A percentile compares a stretch with the other conserved stretches of the same genome.
Evolutionary conservation across 257 asterid species (phyloP).

Genomic region (Scutellaria baicalensis): DNA sequence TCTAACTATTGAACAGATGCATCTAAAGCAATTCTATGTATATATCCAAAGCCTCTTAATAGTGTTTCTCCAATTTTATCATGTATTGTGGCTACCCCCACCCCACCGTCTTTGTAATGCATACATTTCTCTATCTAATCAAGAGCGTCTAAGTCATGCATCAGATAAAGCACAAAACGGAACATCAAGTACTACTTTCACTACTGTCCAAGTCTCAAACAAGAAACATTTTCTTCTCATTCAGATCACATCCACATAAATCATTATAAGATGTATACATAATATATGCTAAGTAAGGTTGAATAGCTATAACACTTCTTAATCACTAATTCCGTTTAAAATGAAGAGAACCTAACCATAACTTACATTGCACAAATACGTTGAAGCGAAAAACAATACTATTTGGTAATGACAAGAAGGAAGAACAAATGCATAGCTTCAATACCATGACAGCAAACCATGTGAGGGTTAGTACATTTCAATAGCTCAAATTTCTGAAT

Average conservation of each 20-base stretch:
- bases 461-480: background rate
- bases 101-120: too few species aligned
- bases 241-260: background rate
- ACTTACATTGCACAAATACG: background rate
- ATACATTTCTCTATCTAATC: too few species aligned
- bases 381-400: background rate
- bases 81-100: too few species aligned
- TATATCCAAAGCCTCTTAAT: too few species aligned
- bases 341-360: background rate
- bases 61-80: too few species aligned
- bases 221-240: background rate
- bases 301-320: too few species aligned
- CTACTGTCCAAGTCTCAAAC: background rate
- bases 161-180: background rate
- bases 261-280: background rate
- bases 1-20: too few species aligned
- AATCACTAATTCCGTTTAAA: background rate
- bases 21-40: too few species aligned
- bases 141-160: background rate
- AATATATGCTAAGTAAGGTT: too few species aligned
- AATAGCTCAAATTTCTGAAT: background rate
- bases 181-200: background rate
- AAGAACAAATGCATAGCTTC: background rate
- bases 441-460: too few species aligned
- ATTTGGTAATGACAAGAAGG: background rate